phyloP scores from a whole-genome alignment of 2,329 filamentous ascomycete genomes.

The Emmonsia crescens region DNA sequence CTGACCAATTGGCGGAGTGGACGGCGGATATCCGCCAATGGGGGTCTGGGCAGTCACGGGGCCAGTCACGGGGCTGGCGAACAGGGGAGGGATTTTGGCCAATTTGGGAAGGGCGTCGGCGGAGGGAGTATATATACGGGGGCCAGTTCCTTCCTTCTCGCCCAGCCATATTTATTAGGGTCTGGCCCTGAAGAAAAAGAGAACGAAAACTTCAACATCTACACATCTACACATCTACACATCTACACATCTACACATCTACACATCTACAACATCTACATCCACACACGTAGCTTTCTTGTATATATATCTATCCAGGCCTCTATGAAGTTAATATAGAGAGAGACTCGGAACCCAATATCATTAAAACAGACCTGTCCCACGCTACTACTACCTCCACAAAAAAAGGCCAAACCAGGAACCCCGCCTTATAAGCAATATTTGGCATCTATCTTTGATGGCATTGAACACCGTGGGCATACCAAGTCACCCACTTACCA shows the following conservation, averaged over 20 bases:
- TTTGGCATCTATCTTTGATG: slow-evolving; percentile 1
- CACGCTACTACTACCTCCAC: no score
- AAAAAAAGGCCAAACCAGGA: not conserved
- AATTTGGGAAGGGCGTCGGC: not conserved
- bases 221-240: no score
- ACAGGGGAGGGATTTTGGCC: not conserved
- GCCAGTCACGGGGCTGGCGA: not conserved
- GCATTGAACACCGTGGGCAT: not conserved
- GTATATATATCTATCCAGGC: not conserved
- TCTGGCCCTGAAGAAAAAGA: not conserved
- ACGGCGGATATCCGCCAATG: not conserved
- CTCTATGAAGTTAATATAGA: not conserved
- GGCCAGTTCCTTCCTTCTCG: not conserved
- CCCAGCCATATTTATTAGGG: not conserved
- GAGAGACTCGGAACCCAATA: not conserved
- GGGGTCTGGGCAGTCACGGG: not conserved
- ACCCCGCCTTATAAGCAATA: not conserved
- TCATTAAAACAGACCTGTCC: not conserved
- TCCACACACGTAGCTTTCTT: not conserved
- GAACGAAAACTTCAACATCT: not conserved
- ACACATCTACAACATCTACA: not conserved
- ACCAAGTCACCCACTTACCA: not conserved
- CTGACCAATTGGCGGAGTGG: slow-evolving; percentile 22
- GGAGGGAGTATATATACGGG: not conserved
- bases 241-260: no score